Evolutionary conservation across 2,329 filamentous ascomycete species (phyloP), one percentile per base, ranked within the genome.

Genomic region (Ophiostoma triangulosporum): DNA sequence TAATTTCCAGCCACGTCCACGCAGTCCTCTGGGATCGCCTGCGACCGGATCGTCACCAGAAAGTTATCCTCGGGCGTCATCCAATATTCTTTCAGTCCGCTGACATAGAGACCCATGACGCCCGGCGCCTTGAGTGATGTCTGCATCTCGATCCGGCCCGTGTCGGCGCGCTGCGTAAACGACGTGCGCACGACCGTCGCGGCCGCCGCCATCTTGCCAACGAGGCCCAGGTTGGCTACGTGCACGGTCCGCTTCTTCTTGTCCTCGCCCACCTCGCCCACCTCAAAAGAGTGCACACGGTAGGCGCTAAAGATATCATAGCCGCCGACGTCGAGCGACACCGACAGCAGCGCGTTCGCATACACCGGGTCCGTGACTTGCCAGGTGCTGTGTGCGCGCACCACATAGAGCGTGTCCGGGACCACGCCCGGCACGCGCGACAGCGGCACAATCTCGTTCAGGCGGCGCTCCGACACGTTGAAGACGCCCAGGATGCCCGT

Each of bases 201-300:
- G 1, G 84, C 81, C 0, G 89, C 91, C 0, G 88, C 88, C 86
- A 97, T 95, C 67, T 96, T 95, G 2, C 78, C 85, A 3, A 95
- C 59, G 2, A 97, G 71, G 0, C 91, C 91, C 1, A 97, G 67
- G 17, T 84, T 81, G 0, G 87, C 81, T 1, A 90, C 72, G 43
- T 69, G 69, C 57, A 91, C 81, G 0, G 70, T 66, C 0, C n/a
- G n/a, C n/a, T 73, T 24, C 2, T 9, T 22, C 17, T 11, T 9
- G 9, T 3, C 20, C 43, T 7, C 9, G 29, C 17, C 35, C 15
- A 5, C n/a, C n/a, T 11, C 20, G 58, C 70, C 66, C 1, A 69
- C 66, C 58, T 33, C 6, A 29, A 91, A 81, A 0, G 71, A 66
- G 1, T 73, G 72, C 2, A 89, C 66, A 0, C 86, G 83, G 57